Evolutionary conservation across 352 stramenopile genomes (phyloP).

Genomic region (Pythium plurisporium): DNA sequence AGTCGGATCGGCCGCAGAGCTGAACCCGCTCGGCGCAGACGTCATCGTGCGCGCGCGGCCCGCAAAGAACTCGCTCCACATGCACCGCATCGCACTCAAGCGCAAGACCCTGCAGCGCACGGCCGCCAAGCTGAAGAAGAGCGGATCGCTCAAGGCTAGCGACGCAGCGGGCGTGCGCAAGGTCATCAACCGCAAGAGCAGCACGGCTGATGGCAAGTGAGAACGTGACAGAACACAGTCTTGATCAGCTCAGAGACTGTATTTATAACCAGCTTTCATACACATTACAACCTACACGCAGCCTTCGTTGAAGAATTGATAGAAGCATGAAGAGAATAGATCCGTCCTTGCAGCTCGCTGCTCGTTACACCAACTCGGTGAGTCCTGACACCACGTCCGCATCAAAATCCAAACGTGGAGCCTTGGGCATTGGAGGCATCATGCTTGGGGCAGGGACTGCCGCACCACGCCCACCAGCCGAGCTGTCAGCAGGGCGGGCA

Average conservation of each 20-base stretch:
- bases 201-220: conserved; percentile 35
- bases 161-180: conserved; percentile 24
- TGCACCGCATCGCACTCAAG: conserved; percentile 79
- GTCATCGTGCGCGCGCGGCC: conserved; percentile 50
- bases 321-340: no score
- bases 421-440: conserved; percentile 31
- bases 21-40: conserved; percentile 56
- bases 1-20: neutral
- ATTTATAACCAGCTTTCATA: conserved; percentile 4
- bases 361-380: conserved; percentile 46
- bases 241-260: neutral
- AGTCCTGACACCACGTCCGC: conserved; percentile 52
- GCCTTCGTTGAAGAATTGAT: no score
- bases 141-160: conserved; percentile 32
- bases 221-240: conserved; percentile 1
- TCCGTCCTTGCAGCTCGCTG: neutral
- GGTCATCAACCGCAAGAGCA: conserved; percentile 48
- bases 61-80: conserved; percentile 75
- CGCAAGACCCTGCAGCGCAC: conserved; percentile 54
- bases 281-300: neutral
- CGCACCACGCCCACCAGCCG: neutral
- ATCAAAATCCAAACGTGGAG: conserved; percentile 56
- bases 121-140: conserved; percentile 51
- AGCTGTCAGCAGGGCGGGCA: conserved; percentile 21
- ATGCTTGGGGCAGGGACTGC: neutral